Evolutionary conservation across 2,329 filamentous ascomycete genomes (phyloP).

Genomic region (Sarocladium brachiariae): DNA sequence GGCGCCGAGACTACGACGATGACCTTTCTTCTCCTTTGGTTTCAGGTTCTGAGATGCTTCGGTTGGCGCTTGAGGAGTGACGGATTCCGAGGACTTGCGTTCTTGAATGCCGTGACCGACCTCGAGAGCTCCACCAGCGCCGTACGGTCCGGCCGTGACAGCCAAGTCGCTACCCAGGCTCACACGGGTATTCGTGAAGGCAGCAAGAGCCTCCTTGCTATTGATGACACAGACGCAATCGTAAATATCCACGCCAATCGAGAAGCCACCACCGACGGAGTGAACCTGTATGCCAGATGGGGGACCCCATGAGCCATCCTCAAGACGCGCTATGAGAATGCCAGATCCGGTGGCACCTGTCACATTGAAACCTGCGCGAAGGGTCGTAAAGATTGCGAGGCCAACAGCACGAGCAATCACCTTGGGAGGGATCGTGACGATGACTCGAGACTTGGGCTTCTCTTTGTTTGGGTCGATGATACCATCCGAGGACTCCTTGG

Average conservation of each 20-base stretch:
- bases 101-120: conserved; percentile 25
- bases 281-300: conserved; percentile 79
- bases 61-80: not conserved
- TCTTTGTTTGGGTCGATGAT: conserved; percentile 26
- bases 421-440: conserved; percentile 48
- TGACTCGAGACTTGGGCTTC: conserved; percentile 38
- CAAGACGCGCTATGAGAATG: conserved; percentile 53
- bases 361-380: conserved; percentile 59
- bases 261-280: conserved; percentile 71
- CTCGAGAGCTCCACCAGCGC: conserved; percentile 68
- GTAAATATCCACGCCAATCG: conserved; percentile 74
- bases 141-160: conserved; percentile 61
- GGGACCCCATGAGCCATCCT: conserved; percentile 67
- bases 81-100: conserved; percentile 17
- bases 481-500: conserved; percentile 21
- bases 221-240: conserved; percentile 81
- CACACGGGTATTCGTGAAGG: conserved; percentile 68
- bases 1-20: conserved; percentile 23
- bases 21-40: conserved; percentile 18
- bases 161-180: conserved; percentile 74
- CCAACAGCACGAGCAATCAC: conserved; percentile 61
- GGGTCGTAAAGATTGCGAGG: conserved; percentile 65
- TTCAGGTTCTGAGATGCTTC: not conserved
- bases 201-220: conserved; percentile 64
- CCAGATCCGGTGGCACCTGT: conserved; percentile 62